These are phyloP conservation scores for Trichoderma polysporum DNA, from an alignment of 2,329 filamentous ascomycete species.

Conservation along the genomic window DNA sequence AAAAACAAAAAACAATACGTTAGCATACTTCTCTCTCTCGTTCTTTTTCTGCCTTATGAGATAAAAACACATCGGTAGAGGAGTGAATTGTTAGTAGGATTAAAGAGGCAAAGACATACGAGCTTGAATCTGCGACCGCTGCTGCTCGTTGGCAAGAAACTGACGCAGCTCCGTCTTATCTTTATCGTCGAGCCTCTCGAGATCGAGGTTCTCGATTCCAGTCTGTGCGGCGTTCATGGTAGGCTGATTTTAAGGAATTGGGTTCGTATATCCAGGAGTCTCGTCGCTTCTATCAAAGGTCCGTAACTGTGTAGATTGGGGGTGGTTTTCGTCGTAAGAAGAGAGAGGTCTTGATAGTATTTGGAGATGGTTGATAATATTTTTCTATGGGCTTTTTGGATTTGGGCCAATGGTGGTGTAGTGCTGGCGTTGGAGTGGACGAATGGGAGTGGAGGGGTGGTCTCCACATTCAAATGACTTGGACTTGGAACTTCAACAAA, in stretches of 20 bases:
- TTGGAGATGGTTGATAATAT: not conserved
- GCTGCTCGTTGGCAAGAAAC: conserved; percentile 79
- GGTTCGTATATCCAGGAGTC: not conserved
- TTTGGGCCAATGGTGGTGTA: not conserved
- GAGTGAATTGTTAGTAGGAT: not conserved
- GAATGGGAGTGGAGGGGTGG: not conserved
- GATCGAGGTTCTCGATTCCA: conserved; percentile 56
- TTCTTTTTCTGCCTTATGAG: not conserved
- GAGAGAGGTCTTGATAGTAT: not conserved
- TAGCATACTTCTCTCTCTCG: not conserved
- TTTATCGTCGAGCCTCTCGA: conserved; percentile 72
- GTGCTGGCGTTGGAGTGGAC: not conserved
- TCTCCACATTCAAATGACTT: not conserved
- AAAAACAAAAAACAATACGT: not conserved
- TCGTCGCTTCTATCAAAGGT: not conserved
- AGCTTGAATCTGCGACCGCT: conserved; percentile 69
- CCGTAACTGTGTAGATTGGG: not conserved
- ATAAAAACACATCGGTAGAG: not conserved
- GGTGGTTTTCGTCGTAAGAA: not conserved
- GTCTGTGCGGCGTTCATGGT: conserved; percentile 39
- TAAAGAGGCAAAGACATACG: conserved; percentile 49
- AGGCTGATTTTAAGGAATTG: not conserved
- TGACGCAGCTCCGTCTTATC: conserved; percentile 87
- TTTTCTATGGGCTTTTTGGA: not conserved
- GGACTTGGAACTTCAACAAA: not conserved